A percentile compares a stretch with the other conserved stretches of the same genome.
These are phyloP conservation scores for Tolypocladium inflatum DNA, from an alignment of 2,329 filamentous ascomycete species.

Conservation along the genomic window DNA sequence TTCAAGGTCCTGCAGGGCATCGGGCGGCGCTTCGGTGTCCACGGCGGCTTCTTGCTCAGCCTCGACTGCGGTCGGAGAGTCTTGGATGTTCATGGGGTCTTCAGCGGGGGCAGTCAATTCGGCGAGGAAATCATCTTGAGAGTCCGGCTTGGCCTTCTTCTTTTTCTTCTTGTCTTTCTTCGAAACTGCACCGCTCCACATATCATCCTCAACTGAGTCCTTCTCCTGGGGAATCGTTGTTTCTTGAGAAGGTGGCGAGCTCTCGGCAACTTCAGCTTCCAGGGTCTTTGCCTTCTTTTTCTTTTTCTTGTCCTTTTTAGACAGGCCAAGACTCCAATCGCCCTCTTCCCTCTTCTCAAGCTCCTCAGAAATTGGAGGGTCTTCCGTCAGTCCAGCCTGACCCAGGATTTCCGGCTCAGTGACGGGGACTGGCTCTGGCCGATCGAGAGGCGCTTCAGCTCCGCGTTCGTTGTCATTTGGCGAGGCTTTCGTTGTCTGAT, in stretches of 20 bases:
- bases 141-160: slow-evolving; percentile 6
- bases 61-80: not conserved
- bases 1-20: not conserved
- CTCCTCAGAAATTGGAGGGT: not conserved
- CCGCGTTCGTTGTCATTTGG: slow-evolving; percentile 4
- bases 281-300: slow-evolving; percentile 8
- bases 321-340: slow-evolving; percentile 4
- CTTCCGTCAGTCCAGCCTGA: slow-evolving; percentile 4
- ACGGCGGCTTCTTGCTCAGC: not conserved
- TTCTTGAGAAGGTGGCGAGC: slow-evolving; percentile 5
- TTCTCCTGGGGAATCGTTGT: slow-evolving; percentile 5
- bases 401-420: slow-evolving; percentile 6
- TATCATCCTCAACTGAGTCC: slow-evolving; percentile 1
- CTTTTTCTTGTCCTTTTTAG: slow-evolving; percentile 23
- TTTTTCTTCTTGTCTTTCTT: slow-evolving; percentile 21
- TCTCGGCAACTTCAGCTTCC: slow-evolving; percentile 7
- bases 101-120: slow-evolving; percentile 3
- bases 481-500: slow-evolving; percentile 10
- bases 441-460: slow-evolving; percentile 5
- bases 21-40: not conserved
- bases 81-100: not conserved
- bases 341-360: slow-evolving; percentile 3
- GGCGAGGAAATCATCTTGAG: slow-evolving; percentile 1
- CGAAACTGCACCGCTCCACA: slow-evolving; percentile 7
- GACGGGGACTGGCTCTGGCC: not conserved